A percentile compares a stretch with the other conserved stretches of the same genome.
Conservation (phyloP, 2,329 filamentous ascomycete species). For the Diatrype stigma region DNA sequence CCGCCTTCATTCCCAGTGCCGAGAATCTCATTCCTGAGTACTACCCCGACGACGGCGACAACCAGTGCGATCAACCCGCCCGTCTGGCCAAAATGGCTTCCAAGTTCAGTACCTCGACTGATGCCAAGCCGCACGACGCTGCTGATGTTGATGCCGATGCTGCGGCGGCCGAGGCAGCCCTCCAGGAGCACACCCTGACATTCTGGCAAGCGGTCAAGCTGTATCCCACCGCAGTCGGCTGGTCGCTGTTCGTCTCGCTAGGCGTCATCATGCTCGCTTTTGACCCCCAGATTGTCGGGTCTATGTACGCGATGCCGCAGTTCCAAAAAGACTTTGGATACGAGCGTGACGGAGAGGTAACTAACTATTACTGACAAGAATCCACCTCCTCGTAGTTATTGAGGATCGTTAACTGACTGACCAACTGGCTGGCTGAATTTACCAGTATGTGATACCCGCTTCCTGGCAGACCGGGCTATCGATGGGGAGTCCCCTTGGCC, state of each 20-base stretch:
- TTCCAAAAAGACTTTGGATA: constrained; percentile 31
- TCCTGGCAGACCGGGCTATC: constrained; percentile 44
- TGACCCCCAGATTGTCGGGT: constrained; percentile 60
- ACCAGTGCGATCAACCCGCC: background rate
- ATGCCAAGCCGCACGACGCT: constrained; percentile 11
- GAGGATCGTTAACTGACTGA: background rate
- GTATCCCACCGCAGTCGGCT: constrained; percentile 44
- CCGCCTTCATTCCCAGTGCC: background rate
- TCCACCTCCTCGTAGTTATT: background rate
- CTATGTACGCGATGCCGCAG: constrained; percentile 45
- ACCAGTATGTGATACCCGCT: constrained; percentile 28
- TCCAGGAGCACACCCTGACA: constrained; percentile 34
- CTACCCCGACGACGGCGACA: background rate
- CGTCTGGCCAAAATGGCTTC: background rate
- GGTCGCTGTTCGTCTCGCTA: constrained; percentile 57
- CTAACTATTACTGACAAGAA: constrained; percentile 9
- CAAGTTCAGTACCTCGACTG: background rate
- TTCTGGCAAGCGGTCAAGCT: constrained; percentile 37
- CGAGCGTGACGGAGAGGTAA: constrained; percentile 25
- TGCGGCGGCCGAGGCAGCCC: constrained; percentile 31
- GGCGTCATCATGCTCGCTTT: constrained; percentile 61
- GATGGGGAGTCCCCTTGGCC: constrained; percentile 54
- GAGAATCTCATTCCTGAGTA: background rate
- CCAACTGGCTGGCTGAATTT: background rate
- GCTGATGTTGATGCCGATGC: constrained; percentile 9